Evolutionary conservation across 257 asterid genomes (phyloP), one percentile per base, ranked within the genome.

Genomic region (Plantago ovata): DNA sequence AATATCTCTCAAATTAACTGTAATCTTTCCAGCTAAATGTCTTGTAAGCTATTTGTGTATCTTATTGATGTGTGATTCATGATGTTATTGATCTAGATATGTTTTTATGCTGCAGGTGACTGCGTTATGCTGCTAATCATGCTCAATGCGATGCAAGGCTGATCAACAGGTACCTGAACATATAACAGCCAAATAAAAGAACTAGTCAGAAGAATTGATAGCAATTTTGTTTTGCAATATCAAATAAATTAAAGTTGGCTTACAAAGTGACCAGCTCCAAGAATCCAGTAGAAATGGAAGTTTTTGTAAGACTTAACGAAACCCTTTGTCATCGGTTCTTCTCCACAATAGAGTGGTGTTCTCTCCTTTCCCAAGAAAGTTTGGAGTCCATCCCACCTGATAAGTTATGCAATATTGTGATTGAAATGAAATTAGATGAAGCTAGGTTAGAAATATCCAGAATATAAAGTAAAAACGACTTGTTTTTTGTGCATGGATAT

Each of bases 221-320:
- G n/a, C n/a, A n/a, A n/a, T n/a, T n/a, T 28, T 4, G 36, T 28
- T 28, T 8, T 28, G 36, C 3, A 28, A 3, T 28, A 28, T 28
- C 36, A 28, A 28, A 4, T 28, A 28, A 28, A 28, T 28, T 1
- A 28, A 28, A 53, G 6, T 43, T 13, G 40, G 72, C 98, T 87
- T 73, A 87, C 98, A 70, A 79, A 91, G 73, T 91, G 98, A 14
- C 98, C 98, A 78, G 98, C 95, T 75, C 83, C 85, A 77, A 91
- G 96, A 77, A 91, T 78, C 96, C 96, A 83, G 58, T 85, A 91
- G 70, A 91, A 91, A 44, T 81, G 84, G 28, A 91, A 63, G 63
- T 87, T 91, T 60, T 22, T 72, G 80, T 83, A 85, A 8, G 96
- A 91, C 69, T 75, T 91, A 1, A 50, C 56, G 65, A 74, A 91